Conservation (phyloP, 495 filamentous ascomycete genomes). For the Daldinia bambusicola region DNA sequence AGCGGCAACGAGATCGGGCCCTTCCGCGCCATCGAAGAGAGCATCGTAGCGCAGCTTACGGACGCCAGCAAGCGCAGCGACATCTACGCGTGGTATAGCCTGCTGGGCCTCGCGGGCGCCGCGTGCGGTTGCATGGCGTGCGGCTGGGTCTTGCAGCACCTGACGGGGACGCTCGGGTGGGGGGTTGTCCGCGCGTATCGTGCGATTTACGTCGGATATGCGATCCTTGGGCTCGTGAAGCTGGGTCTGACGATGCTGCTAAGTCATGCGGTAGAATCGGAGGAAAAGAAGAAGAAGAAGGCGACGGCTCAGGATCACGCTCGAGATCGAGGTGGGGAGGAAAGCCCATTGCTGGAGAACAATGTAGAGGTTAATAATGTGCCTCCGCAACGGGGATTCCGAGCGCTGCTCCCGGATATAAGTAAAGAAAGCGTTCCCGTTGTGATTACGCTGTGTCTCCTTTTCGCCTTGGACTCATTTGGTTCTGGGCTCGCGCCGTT, state of each 20-base stretch:
- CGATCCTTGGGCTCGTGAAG: slow-evolving; percentile 51
- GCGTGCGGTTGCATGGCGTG: slow-evolving; percentile 50
- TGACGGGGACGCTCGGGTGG: slow-evolving; percentile 50
- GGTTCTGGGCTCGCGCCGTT: slow-evolving; percentile 78
- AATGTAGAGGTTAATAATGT: neutral
- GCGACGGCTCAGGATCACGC: slow-evolving; percentile 8
- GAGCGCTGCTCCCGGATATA: slow-evolving; percentile 60
- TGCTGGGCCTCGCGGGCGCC: slow-evolving; percentile 45
- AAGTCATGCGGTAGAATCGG: slow-evolving; percentile 48
- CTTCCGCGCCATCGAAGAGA: slow-evolving; percentile 87
- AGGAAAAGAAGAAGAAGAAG: slow-evolving; percentile 38
- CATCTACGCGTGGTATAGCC: slow-evolving; percentile 82
- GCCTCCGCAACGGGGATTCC: slow-evolving; percentile 24
- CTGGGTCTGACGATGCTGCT: slow-evolving; percentile 46
- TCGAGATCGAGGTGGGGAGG: slow-evolving; percentile 24
- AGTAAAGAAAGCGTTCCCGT: slow-evolving; percentile 66
- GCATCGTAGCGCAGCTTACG: slow-evolving; percentile 77
- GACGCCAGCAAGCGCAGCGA: slow-evolving; percentile 70
- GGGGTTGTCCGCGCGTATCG: slow-evolving; percentile 52
- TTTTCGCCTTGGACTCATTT: slow-evolving; percentile 80
- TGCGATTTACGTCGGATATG: slow-evolving; percentile 53
- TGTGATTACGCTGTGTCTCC: slow-evolving; percentile 73
- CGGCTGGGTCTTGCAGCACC: slow-evolving; percentile 52
- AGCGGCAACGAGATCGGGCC: slow-evolving; percentile 84
- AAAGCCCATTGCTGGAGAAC: slow-evolving; percentile 30